These are phyloP conservation scores for Puccinia coronata DNA, from an alignment of 1,284 basidiomycete genomes.

Conservation along the genomic window DNA sequence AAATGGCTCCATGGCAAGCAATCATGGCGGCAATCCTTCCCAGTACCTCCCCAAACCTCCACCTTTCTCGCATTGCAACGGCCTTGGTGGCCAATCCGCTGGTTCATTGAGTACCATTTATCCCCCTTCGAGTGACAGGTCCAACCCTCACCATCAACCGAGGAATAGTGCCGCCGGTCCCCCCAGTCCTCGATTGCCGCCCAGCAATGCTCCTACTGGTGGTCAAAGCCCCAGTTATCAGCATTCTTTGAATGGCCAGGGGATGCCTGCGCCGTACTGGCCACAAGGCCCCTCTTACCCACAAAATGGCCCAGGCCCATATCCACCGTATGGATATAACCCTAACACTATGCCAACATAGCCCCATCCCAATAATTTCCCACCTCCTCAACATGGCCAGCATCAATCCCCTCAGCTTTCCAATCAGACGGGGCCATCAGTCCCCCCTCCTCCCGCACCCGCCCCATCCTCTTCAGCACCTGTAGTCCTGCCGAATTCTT, in stretches of 20 bases:
- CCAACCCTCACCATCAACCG: constrained; percentile 40
- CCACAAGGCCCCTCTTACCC: constrained; percentile 39
- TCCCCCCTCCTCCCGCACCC: constrained; percentile 24
- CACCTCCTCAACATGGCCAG: constrained; percentile 34
- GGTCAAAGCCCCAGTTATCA: constrained; percentile 27
- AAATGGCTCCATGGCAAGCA: constrained; percentile 17
- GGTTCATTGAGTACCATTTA: constrained; percentile 20
- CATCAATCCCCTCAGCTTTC: constrained; percentile 31
- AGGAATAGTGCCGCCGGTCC: not conserved
- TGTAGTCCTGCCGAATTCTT: not conserved
- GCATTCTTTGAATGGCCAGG: constrained; percentile 27
- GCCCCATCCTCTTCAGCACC: not conserved
- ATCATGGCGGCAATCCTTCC: constrained; percentile 22
- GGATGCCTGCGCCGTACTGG: constrained; percentile 22
- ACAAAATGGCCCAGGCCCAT: constrained; percentile 34
- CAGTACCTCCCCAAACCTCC: constrained; percentile 47
- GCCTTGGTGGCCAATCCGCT: constrained; percentile 12
- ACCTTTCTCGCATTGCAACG: constrained; percentile 43
- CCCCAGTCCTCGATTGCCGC: constrained; percentile 39
- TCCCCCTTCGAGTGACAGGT: constrained; percentile 13
- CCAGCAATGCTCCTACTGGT: constrained; percentile 26
- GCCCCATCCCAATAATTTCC: constrained; percentile 34
- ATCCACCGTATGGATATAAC: constrained; percentile 46
- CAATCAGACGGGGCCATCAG: constrained; percentile 26
- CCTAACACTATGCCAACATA: constrained; percentile 39